Evolutionary conservation across 148 eudicot genomes (phyloP).

Genomic region (Rhododendron kiyosumense): DNA sequence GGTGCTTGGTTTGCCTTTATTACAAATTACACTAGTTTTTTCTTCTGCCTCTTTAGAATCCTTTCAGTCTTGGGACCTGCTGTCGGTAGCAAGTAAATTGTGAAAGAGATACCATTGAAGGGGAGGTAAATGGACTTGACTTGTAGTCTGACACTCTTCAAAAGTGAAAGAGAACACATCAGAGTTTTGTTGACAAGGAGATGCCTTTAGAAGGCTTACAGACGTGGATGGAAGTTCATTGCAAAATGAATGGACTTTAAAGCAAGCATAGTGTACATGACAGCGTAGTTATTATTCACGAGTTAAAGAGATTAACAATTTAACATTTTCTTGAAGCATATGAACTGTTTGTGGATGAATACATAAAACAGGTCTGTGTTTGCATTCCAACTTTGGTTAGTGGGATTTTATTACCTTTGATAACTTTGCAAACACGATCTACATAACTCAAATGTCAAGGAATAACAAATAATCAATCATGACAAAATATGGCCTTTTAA

Average conservation of each 20-base stretch:
- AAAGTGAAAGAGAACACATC: background rate
- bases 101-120: background rate
- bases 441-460: background rate
- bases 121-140: background rate
- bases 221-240: background rate
- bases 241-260: background rate
- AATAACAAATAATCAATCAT: background rate
- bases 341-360: background rate
- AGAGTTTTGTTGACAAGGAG: background rate
- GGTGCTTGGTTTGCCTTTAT: background rate
- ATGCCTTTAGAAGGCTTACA: background rate
- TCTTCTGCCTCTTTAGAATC: background rate
- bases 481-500: background rate
- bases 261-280: background rate
- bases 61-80: background rate
- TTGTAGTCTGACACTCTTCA: background rate
- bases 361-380: background rate
- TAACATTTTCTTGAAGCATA: background rate
- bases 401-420: background rate
- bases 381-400: background rate
- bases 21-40: background rate
- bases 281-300: background rate
- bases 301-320: background rate
- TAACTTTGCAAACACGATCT: background rate
- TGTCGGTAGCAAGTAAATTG: background rate